Conservation (phyloP, 1,284 basidiomycete species). For the Ustilago tritici region DNA sequence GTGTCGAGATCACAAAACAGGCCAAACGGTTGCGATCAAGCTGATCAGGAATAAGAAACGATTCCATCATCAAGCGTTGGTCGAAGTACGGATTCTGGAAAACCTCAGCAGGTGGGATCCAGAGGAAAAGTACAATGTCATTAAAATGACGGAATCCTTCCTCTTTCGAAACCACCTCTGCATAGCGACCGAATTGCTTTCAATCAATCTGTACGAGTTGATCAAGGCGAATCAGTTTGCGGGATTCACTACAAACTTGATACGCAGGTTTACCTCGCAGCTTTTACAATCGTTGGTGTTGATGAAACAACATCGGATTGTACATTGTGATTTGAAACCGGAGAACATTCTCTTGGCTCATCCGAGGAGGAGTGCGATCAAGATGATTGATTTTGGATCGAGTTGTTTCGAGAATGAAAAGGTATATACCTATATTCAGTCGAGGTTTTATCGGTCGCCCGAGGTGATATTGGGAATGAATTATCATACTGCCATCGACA, state of each 20-base stretch:
- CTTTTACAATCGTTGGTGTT: conserved; percentile 90
- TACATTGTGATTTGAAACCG: conserved; percentile 99
- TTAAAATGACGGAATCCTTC: conserved; percentile 99
- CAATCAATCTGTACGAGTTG: conserved; percentile 98
- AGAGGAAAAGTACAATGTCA: conserved; percentile 95
- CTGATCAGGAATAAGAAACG: conserved; percentile 99
- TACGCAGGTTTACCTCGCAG: conserved; percentile 95
- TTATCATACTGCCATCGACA: conserved; percentile 79
- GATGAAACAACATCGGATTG: conserved; percentile 95
- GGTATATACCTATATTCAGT: conserved; percentile 97
- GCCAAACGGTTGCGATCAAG: conserved; percentile 96
- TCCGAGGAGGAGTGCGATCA: conserved; percentile 94
- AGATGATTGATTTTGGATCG: conserved; percentile 98
- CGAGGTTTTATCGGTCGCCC: conserved; percentile 95
- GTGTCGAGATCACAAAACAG: conserved; percentile 96
- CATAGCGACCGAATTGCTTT: conserved; percentile 96
- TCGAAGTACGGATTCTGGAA: conserved; percentile 98
- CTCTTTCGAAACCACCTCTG: conserved; percentile 97
- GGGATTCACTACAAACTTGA: conserved; percentile 93
- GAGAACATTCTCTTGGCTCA: conserved; percentile 97
- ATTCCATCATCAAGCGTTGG: conserved; percentile 97
- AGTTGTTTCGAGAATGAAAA: conserved; percentile 99
- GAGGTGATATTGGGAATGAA: conserved; percentile 73
- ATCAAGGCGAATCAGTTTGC: conserved; percentile 99
- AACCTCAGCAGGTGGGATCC: conserved; percentile 97